Evolutionary conservation across 73 alveolate species (phyloP).

Genomic region (Tetrahymena elliotti): DNA sequence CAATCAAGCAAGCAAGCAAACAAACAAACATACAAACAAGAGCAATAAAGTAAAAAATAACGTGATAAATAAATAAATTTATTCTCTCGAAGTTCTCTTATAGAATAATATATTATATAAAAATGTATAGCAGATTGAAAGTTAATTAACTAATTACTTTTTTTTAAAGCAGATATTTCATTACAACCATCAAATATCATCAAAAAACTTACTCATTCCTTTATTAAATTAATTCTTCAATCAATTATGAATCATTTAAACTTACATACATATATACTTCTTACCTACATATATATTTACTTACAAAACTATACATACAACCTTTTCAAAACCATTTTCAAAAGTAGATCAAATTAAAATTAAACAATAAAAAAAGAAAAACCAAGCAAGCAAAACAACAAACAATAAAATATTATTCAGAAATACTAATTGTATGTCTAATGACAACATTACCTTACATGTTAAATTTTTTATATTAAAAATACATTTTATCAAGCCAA

Average conservation of each 20-base stretch:
- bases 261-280: background rate
- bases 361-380: too few species aligned
- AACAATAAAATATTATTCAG: too few species aligned
- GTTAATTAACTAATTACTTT: background rate
- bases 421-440: too few species aligned
- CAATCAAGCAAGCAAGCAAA: background rate
- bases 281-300: background rate
- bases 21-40: background rate
- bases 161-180: background rate
- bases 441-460: too few species aligned
- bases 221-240: background rate
- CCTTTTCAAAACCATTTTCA: background rate
- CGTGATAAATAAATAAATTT: background rate
- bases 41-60: background rate
- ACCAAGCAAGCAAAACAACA: background rate
- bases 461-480: too few species aligned
- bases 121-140: background rate
- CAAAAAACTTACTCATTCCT: background rate
- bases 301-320: background rate
- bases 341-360: too few species aligned
- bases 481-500: too few species aligned
- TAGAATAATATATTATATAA: background rate
- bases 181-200: background rate
- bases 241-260: background rate
- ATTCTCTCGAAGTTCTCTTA: background rate